These are phyloP conservation scores for Metarhizium anisopliae DNA, from an alignment of 2,329 filamentous ascomycete genomes.

Conservation along the genomic window DNA sequence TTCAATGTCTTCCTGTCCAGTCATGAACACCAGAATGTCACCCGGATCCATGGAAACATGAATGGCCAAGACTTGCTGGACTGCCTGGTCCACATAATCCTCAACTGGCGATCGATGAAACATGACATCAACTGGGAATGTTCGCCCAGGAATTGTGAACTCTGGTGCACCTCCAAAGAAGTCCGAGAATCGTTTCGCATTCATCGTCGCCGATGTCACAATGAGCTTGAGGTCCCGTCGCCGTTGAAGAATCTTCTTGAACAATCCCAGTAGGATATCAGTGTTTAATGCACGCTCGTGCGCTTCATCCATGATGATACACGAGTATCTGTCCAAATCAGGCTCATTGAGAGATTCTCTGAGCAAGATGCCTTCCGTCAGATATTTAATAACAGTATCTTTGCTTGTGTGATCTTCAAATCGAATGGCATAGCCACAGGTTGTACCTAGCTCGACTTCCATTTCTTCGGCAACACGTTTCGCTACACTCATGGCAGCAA, in stretches of 20 bases:
- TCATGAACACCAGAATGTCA: slow-evolving; percentile 98
- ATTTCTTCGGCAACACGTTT: slow-evolving; percentile 98
- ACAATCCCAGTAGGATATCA: slow-evolving; percentile 91
- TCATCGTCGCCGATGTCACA: slow-evolving; percentile 98
- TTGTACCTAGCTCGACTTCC: slow-evolving; percentile 80
- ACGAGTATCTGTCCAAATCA: slow-evolving; percentile 92
- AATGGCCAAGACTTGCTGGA: slow-evolving; percentile 91
- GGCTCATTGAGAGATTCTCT: slow-evolving; percentile 88
- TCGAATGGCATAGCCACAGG: slow-evolving; percentile 93
- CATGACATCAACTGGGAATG: slow-evolving; percentile 94
- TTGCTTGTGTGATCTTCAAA: slow-evolving; percentile 98
- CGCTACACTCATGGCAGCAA: slow-evolving; percentile 97
- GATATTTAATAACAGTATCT: slow-evolving; percentile 95
- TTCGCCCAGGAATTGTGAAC: slow-evolving; percentile 91
- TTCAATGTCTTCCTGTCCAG: slow-evolving; percentile 96
- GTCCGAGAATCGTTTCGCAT: slow-evolving; percentile 87
- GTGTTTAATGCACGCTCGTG: slow-evolving; percentile 96
- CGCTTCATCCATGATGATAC: slow-evolving; percentile 99
- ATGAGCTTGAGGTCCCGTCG: slow-evolving; percentile 91
- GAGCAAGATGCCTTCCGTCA: slow-evolving; percentile 94
- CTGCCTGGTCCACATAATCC: slow-evolving; percentile 94
- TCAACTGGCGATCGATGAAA: slow-evolving; percentile 92
- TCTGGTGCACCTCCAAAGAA: slow-evolving; percentile 96
- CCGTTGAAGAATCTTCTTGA: slow-evolving; percentile 91
- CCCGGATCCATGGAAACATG: slow-evolving; percentile 90